Percentiles rank a stretch among this genome's conserved stretches.
These are phyloP conservation scores for Fagopyrum esculentum DNA, from an alignment of 148 eudicot genomes.

Conservation along the genomic window DNA sequence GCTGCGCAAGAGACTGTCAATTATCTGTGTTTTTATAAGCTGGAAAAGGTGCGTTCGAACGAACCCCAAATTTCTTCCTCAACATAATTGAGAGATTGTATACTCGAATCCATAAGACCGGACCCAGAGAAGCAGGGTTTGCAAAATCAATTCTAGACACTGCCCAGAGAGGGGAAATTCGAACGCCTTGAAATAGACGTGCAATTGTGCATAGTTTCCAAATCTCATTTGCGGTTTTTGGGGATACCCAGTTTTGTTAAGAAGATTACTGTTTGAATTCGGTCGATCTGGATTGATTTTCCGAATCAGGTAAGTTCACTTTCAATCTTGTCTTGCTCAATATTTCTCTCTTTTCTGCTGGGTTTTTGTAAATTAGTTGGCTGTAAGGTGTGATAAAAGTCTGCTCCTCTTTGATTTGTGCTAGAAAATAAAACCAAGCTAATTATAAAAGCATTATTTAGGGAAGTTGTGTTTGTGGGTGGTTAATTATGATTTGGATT, in stretches of 20 bases:
- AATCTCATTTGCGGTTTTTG: neutral
- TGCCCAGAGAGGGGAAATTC: neutral
- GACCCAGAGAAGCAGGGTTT: neutral
- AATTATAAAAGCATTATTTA: neutral
- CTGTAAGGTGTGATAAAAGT: neutral
- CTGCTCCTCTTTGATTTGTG: neutral
- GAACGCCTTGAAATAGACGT: neutral
- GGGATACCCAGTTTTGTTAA: neutral
- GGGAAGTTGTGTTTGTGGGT: neutral
- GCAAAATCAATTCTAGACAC: neutral
- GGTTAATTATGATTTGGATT: neutral
- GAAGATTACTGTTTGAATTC: neutral
- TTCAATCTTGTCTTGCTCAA: neutral
- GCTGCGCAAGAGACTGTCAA: neutral
- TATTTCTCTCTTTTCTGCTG: neutral
- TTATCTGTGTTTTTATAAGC: neutral
- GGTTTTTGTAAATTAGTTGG: neutral
- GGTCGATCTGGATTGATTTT: conserved; percentile 6
- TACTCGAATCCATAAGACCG: neutral
- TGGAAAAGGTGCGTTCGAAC: neutral
- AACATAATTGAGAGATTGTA: neutral
- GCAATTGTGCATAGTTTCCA: neutral
- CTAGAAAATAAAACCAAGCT: neutral
- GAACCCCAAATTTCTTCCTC: neutral
- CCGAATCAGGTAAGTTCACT: conserved; percentile 9